These are phyloP conservation scores for Aspergillus avenaceus DNA, from an alignment of 495 filamentous ascomycete species.

Conservation along the genomic window DNA sequence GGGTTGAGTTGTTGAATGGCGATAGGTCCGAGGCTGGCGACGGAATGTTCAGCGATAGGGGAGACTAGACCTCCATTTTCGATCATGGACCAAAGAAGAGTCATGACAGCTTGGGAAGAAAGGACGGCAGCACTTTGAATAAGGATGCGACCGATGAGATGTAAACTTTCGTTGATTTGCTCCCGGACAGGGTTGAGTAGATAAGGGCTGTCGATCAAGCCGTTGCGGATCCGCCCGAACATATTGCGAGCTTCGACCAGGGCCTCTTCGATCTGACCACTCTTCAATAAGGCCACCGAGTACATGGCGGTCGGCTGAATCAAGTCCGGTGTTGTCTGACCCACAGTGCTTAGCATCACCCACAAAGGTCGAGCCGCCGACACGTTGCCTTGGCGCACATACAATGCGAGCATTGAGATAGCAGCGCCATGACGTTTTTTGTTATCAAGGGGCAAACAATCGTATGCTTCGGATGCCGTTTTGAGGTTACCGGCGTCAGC, in stretches of 20 bases:
- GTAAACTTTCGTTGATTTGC: conserved; percentile 81
- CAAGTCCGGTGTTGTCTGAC: conserved; percentile 59
- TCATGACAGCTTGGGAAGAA: conserved; percentile 52
- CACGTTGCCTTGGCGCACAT: conserved; percentile 75
- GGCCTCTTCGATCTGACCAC: conserved; percentile 72
- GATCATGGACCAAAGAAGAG: conserved; percentile 69
- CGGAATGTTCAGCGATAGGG: conserved; percentile 57
- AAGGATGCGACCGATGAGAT: conserved; percentile 64
- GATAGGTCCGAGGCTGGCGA: conserved; percentile 57
- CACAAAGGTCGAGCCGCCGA: conserved; percentile 71
- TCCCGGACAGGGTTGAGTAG: conserved; percentile 46
- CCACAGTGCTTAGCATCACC: conserved; percentile 60
- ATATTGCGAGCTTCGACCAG: conserved; percentile 72
- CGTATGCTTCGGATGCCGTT: conserved; percentile 65
- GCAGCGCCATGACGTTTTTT: conserved; percentile 56
- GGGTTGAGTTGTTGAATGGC: conserved; percentile 52
- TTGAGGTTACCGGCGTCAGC: conserved; percentile 74
- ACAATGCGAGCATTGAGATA: conserved; percentile 81
- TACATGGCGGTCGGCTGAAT: conserved; percentile 87
- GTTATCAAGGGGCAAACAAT: conserved; percentile 46
- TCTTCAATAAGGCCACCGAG: conserved; percentile 73
- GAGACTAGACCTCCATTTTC: conserved; percentile 62
- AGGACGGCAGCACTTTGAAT: conserved; percentile 43
- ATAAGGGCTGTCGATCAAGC: conserved; percentile 25
- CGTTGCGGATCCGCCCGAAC: conserved; percentile 72